A percentile compares a stretch with the other conserved stretches of the same genome.
These are phyloP conservation scores for Cladosporium sphaerospermum DNA, from an alignment of 2,329 filamentous ascomycete species.

Conservation along the genomic window DNA sequence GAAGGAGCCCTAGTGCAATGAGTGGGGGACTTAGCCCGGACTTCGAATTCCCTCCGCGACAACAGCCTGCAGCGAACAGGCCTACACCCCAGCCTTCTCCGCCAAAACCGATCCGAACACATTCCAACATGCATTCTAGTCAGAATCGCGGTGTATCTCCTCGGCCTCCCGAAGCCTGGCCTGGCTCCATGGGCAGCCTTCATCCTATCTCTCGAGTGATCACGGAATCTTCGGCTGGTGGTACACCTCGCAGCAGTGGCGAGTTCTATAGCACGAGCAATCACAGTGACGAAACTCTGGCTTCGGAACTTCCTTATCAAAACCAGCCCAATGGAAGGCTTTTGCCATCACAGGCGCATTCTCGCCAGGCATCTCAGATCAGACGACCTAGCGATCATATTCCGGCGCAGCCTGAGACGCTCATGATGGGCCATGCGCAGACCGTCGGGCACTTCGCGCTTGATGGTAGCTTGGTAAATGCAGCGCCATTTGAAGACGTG, in stretches of 20 bases:
- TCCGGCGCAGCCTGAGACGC: slow-evolving; percentile 60
- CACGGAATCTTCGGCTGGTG: slow-evolving; percentile 67
- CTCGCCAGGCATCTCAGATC: slow-evolving; percentile 39
- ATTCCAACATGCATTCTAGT: slow-evolving; percentile 31
- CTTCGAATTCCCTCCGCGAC: slow-evolving; percentile 27
- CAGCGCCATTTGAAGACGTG: slow-evolving; percentile 87
- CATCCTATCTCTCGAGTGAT: slow-evolving; percentile 62
- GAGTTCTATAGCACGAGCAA: slow-evolving; percentile 96
- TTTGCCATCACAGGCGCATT: slow-evolving; percentile 14
- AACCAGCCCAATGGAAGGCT: slow-evolving; percentile 29
- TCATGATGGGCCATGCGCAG: slow-evolving; percentile 98
- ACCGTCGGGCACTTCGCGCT: slow-evolving; percentile 86
- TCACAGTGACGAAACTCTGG: slow-evolving; percentile 85
- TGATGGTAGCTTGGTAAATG: slow-evolving; percentile 84
- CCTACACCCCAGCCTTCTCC: slow-evolving; percentile 22
- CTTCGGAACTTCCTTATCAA: slow-evolving; percentile 67
- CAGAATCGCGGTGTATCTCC: slow-evolving; percentile 26
- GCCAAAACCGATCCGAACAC: slow-evolving; percentile 24
- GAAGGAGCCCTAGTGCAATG: slow-evolving; percentile 12
- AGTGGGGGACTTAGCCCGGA: slow-evolving; percentile 12
- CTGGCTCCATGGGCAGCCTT: slow-evolving; percentile 43
- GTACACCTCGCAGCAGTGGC: slow-evolving; percentile 81
- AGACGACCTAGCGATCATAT: slow-evolving; percentile 32
- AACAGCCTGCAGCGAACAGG: not conserved
- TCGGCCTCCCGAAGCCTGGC: slow-evolving; percentile 29